A percentile compares a stretch with the other conserved stretches of the same genome.
These are phyloP conservation scores for Sordariomycetes sp. DNA, from an alignment of 2,329 filamentous ascomycete species.

Conservation along the genomic window DNA sequence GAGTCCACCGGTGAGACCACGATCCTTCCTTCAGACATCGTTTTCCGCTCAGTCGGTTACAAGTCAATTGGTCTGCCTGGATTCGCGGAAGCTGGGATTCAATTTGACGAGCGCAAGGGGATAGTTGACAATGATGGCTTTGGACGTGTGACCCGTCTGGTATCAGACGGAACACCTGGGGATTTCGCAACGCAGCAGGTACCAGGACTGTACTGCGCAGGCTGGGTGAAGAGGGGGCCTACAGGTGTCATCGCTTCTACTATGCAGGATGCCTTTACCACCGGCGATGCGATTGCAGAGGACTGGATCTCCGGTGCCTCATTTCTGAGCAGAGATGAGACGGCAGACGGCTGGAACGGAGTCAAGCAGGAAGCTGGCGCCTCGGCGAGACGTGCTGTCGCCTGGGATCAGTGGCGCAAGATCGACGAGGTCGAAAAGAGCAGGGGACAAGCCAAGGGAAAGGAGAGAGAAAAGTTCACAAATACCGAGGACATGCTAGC, in stretches of 20 bases:
- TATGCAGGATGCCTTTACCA: slow-evolving; percentile 89
- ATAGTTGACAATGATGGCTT: slow-evolving; percentile 74
- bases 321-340: slow-evolving; percentile 35
- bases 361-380: slow-evolving; percentile 50
- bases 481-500: slow-evolving; percentile 48
- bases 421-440: slow-evolving; percentile 74
- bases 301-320: slow-evolving; percentile 53
- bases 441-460: slow-evolving; percentile 58
- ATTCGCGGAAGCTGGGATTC: slow-evolving; percentile 62
- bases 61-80: slow-evolving; percentile 71
- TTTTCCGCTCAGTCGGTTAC: slow-evolving; percentile 94
- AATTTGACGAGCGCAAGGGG: slow-evolving; percentile 67
- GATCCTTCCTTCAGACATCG: slow-evolving; percentile 56
- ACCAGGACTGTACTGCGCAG: slow-evolving; percentile 81
- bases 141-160: slow-evolving; percentile 54
- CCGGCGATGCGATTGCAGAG: slow-evolving; percentile 71
- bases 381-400: slow-evolving; percentile 53
- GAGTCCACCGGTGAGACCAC: slow-evolving; percentile 38
- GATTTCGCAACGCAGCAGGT: slow-evolving; percentile 28
- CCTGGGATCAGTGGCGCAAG: slow-evolving; percentile 74
- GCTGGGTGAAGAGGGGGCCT: slow-evolving; percentile 92
- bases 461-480: slow-evolving; percentile 66
- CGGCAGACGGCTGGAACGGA: slow-evolving; percentile 61
- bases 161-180: slow-evolving; percentile 13
- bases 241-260: slow-evolving; percentile 94